Conservation (phyloP, 192 early-diverging fungal species). For the Pilaira anomala region DNA sequence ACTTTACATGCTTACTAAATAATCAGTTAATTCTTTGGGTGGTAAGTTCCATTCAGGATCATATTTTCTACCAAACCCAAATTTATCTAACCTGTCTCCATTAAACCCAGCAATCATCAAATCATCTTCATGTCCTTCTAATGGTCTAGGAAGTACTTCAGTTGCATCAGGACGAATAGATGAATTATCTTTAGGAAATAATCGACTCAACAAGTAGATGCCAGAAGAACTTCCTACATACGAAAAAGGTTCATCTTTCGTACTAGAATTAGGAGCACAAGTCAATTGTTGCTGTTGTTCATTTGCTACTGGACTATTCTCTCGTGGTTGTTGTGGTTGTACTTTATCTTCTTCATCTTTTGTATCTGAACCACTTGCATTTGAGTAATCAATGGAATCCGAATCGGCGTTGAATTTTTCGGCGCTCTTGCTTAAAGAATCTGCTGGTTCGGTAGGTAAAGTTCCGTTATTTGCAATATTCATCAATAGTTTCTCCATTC, state of each 20-base stretch:
- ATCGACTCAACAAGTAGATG: constrained; percentile 24
- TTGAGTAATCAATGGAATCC: no score
- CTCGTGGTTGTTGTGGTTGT: not conserved
- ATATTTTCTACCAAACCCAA: not conserved
- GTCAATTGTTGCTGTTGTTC: not conserved
- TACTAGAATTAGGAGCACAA: no score
- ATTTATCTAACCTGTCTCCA: not conserved
- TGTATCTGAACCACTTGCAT: no score
- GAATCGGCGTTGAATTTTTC: not conserved
- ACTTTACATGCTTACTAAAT: constrained; percentile 30
- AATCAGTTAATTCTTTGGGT: constrained; percentile 18
- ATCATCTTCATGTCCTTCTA: constrained; percentile 18
- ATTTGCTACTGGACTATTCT: not conserved
- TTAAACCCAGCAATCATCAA: constrained; percentile 11
- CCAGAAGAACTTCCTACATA: constrained; percentile 31
- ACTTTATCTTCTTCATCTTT: not conserved
- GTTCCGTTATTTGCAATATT: constrained; percentile 26
- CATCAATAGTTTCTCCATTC: constrained; percentile 31
- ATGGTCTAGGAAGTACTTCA: not conserved
- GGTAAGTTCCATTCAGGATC: constrained; percentile 21
- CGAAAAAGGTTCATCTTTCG: not conserved
- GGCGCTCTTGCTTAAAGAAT: no score
- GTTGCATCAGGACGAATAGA: not conserved
- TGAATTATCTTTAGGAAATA: constrained; percentile 6
- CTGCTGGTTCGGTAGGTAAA: constrained; percentile 3